A percentile compares a stretch with the other conserved stretches of the same genome.
These are phyloP conservation scores for Styphnolobium japonicum DNA, from an alignment of 306 rosid species.

Conservation along the genomic window DNA sequence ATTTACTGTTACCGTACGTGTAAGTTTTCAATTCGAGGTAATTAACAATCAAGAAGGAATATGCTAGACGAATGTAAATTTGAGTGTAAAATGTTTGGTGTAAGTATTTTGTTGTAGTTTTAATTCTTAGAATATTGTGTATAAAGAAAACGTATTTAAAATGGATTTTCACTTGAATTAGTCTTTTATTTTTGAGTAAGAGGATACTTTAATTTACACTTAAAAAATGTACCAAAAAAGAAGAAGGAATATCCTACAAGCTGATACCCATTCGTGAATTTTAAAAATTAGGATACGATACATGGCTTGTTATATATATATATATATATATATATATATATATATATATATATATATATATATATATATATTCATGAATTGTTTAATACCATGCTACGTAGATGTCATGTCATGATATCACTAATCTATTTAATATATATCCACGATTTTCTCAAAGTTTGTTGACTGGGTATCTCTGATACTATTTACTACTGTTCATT, in stretches of 20 bases:
- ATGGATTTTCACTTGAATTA: too few species aligned
- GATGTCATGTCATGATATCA: constrained; percentile 23
- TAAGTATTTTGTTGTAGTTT: too few species aligned
- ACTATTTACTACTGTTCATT: not conserved
- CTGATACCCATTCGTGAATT: not conserved
- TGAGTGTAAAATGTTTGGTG: too few species aligned
- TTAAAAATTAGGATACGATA: not conserved
- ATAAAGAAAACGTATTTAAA: too few species aligned
- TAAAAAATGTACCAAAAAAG: too few species aligned
- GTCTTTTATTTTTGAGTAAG: too few species aligned
- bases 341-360: too few species aligned
- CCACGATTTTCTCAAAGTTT: not conserved
- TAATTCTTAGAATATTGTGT: too few species aligned
- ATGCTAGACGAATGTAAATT: too few species aligned
- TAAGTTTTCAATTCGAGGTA: not conserved
- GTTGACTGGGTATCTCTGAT: not conserved
- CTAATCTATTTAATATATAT: not conserved
- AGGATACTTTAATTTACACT: too few species aligned
- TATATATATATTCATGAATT: not conserved
- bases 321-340: too few species aligned
- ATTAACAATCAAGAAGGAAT: constrained; percentile 25
- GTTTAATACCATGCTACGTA: not conserved
- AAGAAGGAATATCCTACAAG: constrained; percentile 27
- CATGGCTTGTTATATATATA: not conserved
- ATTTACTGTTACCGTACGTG: not conserved